These are phyloP conservation scores for Waitea zeae DNA, from an alignment of 1,284 basidiomycete species.

Conservation along the genomic window DNA sequence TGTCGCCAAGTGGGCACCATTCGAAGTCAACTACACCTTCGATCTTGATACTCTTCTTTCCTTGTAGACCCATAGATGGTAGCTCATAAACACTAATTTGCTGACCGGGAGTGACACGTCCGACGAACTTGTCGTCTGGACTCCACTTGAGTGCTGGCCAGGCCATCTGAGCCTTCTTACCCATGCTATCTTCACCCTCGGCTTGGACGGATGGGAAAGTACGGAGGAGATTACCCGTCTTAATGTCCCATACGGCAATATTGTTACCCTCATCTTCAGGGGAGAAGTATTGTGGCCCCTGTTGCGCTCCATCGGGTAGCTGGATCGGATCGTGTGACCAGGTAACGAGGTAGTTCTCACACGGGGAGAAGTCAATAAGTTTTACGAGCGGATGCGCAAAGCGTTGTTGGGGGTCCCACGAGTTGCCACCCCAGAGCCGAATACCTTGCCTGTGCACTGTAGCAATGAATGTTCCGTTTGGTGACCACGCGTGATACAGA, in stretches of 20 bases:
- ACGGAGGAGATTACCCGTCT: conserved; percentile 82
- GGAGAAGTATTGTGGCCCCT: conserved; percentile 78
- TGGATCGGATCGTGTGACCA: conserved; percentile 95
- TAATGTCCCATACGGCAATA: conserved; percentile 96
- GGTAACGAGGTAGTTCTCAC: conserved; percentile 93
- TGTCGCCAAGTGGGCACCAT: conserved; percentile 93
- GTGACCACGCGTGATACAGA: conserved; percentile 96
- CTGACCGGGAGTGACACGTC: conserved; percentile 74
- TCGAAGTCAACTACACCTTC: conserved; percentile 98
- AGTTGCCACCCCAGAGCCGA: conserved; percentile 87
- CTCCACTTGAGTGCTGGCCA: conserved; percentile 99
- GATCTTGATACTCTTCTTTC: conserved; percentile 96
- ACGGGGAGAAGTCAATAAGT: conserved; percentile 94
- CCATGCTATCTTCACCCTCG: conserved; percentile 40
- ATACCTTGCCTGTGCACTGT: conserved; percentile 95
- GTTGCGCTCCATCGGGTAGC: conserved; percentile 66
- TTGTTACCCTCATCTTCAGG: conserved; percentile 95
- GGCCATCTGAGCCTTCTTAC: conserved; percentile 64
- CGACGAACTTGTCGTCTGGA: conserved; percentile 91
- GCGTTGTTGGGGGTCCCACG: conserved; percentile 75
- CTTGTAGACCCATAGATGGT: conserved; percentile 86
- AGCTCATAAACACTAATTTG: conserved; percentile 96
- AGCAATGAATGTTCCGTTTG: conserved; percentile 84
- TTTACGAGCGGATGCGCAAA: conserved; percentile 95
- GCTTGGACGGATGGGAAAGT: conserved; percentile 68